Evolutionary conservation across 2,329 filamentous ascomycete species (phyloP).

Genomic region (Colletotrichum lupini): DNA sequence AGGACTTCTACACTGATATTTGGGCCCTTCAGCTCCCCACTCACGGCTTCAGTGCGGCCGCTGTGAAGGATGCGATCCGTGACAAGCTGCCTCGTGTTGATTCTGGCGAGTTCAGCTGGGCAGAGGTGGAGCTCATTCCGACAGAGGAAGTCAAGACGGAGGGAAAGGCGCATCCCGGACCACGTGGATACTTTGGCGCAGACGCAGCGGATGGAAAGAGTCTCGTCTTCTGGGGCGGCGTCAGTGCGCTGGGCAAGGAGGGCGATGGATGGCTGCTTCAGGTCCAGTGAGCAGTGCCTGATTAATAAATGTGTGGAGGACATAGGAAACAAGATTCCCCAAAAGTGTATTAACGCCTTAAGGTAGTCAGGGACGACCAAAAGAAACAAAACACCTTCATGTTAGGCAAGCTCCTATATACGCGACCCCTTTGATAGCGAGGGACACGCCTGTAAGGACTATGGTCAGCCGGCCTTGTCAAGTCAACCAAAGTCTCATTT

Average conservation of each 20-base stretch:
- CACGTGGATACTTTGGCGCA: constrained; percentile 52
- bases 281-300: constrained; percentile 22
- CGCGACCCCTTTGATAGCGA: not conserved
- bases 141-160: constrained; percentile 54
- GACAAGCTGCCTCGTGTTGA: constrained; percentile 53
- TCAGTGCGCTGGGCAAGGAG: constrained; percentile 52
- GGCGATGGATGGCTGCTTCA: constrained; percentile 53
- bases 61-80: constrained; percentile 61
- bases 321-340: not conserved
- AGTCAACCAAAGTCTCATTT: no score
- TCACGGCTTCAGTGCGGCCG: constrained; percentile 56
- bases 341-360: not conserved
- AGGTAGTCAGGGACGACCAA: not conserved
- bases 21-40: constrained; percentile 65
- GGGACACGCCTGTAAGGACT: no score
- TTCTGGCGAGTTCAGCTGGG: constrained; percentile 61
- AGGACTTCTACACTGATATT: constrained; percentile 52
- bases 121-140: constrained; percentile 59
- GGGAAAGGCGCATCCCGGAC: constrained; percentile 54
- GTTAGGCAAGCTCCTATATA: no score
- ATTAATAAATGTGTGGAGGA: not conserved
- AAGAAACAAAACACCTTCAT: not conserved
- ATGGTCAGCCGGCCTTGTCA: no score
- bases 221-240: constrained; percentile 65
- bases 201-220: constrained; percentile 55